Percentiles rank a stretch among this genome's conserved stretches.
Evolutionary conservation across 2,329 filamentous ascomycete genomes (phyloP).

Genomic region (Teratosphaeria epicoccoides): DNA sequence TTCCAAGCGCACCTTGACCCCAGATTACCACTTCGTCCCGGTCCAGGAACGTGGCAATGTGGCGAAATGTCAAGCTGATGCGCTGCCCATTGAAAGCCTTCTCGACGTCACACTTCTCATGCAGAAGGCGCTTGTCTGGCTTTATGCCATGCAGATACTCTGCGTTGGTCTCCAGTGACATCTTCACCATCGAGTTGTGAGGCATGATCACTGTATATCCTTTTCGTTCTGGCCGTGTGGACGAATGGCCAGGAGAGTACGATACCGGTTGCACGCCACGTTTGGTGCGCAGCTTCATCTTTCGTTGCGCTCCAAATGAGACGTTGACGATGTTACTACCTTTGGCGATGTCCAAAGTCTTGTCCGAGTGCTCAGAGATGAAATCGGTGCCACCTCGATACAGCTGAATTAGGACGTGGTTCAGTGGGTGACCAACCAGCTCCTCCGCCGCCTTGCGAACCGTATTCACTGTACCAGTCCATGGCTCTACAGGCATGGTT

Average conservation of each 20-base stretch:
- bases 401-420: conserved; percentile 85
- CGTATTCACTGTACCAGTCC: conserved; percentile 59
- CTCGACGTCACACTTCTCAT: conserved; percentile 60
- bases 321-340: conserved; percentile 83
- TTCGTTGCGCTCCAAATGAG: conserved; percentile 82
- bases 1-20: conserved; percentile 77
- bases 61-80: conserved; percentile 84
- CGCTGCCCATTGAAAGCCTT: conserved; percentile 62
- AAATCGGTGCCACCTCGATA: conserved; percentile 85
- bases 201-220: conserved; percentile 60
- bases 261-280: conserved; percentile 29
- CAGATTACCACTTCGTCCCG: conserved; percentile 59
- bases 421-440: conserved; percentile 66
- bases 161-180: conserved; percentile 72
- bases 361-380: conserved; percentile 95
- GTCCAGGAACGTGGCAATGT: conserved; percentile 76
- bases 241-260: not conserved
- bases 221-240: conserved; percentile 33
- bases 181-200: conserved; percentile 78
- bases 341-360: conserved; percentile 79
- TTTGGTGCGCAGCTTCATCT: conserved; percentile 82
- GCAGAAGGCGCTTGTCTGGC: conserved; percentile 62
- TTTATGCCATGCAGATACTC: conserved; percentile 89
- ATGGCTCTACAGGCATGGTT: conserved; percentile 64
- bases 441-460: conserved; percentile 61